Base-by-base conservation (phyloP, 371 early-diverging fungal species). In the Mortierella sp. region DNA sequence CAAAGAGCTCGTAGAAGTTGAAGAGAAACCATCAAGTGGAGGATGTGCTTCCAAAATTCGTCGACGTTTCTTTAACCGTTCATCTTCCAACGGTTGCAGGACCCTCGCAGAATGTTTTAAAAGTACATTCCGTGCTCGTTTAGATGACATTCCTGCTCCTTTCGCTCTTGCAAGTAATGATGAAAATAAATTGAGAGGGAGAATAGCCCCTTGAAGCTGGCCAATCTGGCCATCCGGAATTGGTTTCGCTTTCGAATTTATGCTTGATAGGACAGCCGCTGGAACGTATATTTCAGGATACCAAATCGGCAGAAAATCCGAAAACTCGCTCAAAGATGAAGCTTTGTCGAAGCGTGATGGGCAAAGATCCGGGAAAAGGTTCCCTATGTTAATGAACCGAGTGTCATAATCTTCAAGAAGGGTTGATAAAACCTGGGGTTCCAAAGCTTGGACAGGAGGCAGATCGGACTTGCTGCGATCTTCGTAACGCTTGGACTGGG, bases 61-160 rank as follows among this genome's bases (percentile, higher is more conserved):
- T 58, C 19, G 17, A n/a, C 37, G 58, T 5, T 2, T 42, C 28
- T 10, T 23, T 26, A 26, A 42, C 28, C 64, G 32, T 42, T 64
- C 55, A 10, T 28, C 19, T 26, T 64, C 64, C n/a, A 40, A 3
- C 22, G 40, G 26, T 7, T 32, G 31, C 28, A 66, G 26, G n/a
- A 53, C 19, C 19, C 28, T 64, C 26, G 10, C 12, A n/a, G 64
- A 45, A 26, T 64, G 55, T 9, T 10, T 53, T 13, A 15, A 2
- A 7, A 64, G 6, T 9, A 6, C 0, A 3, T 32, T 40, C 23
- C 64, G 53, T 8, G 55, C 55, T 15, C 28, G 19, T 42, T 64
- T 64, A 28, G 55, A 35, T 4, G 53, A 23, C 64, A 64, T 54
- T 54, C 64, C 64, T 8, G 40, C 23, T 13, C 55, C 55, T 17